Percentiles rank a stretch among this genome's conserved stretches.
These are phyloP conservation scores for Carex parvula DNA, from an alignment of 176 grass and related monocot species.

Conservation along the genomic window DNA sequence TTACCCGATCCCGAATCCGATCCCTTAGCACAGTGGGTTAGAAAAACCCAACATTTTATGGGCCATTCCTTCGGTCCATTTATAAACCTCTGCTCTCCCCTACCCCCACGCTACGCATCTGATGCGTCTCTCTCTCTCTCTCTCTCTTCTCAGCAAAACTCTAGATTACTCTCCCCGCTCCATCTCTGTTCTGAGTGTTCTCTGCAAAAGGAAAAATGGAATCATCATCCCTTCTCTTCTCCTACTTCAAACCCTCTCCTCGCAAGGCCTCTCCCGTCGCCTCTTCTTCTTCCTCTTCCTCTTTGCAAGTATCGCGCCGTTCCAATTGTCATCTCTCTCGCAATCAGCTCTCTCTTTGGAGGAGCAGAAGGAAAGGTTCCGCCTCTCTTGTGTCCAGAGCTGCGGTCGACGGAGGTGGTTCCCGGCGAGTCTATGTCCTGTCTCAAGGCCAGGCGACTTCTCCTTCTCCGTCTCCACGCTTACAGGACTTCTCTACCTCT, in stretches of 20 bases:
- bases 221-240: constrained; percentile 54
- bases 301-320: not conserved
- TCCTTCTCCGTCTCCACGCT: constrained; percentile 23
- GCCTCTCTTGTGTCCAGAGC: constrained; percentile 32
- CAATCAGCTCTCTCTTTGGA: constrained; percentile 19
- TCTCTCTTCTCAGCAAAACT: not conserved
- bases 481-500: constrained; percentile 38
- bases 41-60: not conserved
- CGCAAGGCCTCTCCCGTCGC: not conserved
- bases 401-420: constrained; percentile 25
- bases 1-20: too few species aligned
- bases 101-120: not conserved
- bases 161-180: not conserved
- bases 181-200: not conserved
- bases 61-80: not conserved
- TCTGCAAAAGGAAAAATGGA: constrained; percentile 37
- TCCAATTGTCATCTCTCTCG: constrained; percentile 7
- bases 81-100: not conserved
- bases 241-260: constrained; percentile 32
- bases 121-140: too few species aligned
- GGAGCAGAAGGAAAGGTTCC: not conserved
- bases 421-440: constrained; percentile 46
- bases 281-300: constrained; percentile 3
- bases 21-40: not conserved
- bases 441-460: constrained; percentile 42